A percentile compares a stretch with the other conserved stretches of the same genome.
phyloP scores from a whole-genome alignment of 1,284 basidiomycete genomes.

The Tylopilus microsporus region DNA sequence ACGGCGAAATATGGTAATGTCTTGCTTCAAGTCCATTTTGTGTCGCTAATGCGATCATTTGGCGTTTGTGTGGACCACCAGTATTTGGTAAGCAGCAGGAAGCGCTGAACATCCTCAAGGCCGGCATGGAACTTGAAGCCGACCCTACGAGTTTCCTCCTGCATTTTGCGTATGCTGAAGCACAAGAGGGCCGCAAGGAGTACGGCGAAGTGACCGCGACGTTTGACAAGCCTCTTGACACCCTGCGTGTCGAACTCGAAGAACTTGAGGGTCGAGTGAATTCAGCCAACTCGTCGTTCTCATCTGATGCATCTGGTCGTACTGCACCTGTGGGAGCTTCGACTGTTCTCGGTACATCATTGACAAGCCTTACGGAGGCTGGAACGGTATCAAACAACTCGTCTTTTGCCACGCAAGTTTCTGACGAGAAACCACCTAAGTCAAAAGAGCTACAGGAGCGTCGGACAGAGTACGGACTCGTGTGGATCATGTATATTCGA shows the following conservation, averaged over 20 bases:
- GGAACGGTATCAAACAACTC: conserved; percentile 34
- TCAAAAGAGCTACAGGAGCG: conserved; percentile 56
- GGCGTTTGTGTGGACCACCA: conserved; percentile 77
- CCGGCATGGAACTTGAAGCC: conserved; percentile 84
- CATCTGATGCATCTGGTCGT: conserved; percentile 32
- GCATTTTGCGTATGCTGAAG: conserved; percentile 83
- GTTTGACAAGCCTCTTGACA: conserved; percentile 69
- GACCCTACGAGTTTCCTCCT: conserved; percentile 85
- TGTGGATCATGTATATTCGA: conserved; percentile 87
- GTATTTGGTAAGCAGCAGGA: conserved; percentile 79
- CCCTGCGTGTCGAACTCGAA: conserved; percentile 71
- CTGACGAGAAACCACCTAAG: conserved; percentile 46
- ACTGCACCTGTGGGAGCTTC: conserved; percentile 27
- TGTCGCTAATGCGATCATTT: conserved; percentile 32
- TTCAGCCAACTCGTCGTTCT: conserved; percentile 39
- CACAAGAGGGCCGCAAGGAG: conserved; percentile 68
- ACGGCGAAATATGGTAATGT: conserved; percentile 86
- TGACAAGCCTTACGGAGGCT: conserved; percentile 22
- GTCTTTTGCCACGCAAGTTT: conserved; percentile 39
- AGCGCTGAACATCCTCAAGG: conserved; percentile 73
- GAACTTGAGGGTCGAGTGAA: conserved; percentile 52
- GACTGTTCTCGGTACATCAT: conserved; percentile 13
- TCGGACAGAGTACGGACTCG: conserved; percentile 61
- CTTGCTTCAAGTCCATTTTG: background rate
- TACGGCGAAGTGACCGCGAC: conserved; percentile 61